Evolutionary conservation across 495 filamentous ascomycete genomes (phyloP).

Genomic region (Aspergillus leporis): DNA sequence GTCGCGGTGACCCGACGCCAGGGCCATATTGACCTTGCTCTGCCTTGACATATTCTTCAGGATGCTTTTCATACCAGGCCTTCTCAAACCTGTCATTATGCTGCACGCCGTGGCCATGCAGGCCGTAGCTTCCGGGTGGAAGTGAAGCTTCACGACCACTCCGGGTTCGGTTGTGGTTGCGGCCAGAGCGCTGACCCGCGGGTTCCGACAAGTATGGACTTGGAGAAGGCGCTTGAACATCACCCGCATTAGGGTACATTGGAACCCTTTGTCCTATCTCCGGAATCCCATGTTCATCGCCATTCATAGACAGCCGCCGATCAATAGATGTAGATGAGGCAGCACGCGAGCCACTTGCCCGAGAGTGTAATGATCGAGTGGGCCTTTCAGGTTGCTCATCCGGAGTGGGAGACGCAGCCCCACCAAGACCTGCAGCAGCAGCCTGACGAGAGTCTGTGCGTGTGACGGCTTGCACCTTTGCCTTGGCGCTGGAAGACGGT

Average conservation of each 20-base stretch:
- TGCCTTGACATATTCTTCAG: conserved; percentile 72
- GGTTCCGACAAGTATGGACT: conserved; percentile 57
- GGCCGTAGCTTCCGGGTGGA: conserved; percentile 79
- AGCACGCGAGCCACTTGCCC: conserved; percentile 50
- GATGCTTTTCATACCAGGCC: conserved; percentile 88
- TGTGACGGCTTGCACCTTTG: conserved; percentile 76
- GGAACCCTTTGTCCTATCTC: conserved; percentile 88
- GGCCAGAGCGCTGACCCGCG: conserved; percentile 53
- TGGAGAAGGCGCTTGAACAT: conserved; percentile 94
- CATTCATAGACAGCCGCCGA: conserved; percentile 51
- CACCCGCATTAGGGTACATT: conserved; percentile 91
- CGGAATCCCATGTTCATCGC: conserved; percentile 82
- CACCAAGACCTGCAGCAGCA: conserved; percentile 77
- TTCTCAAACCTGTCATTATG: conserved; percentile 74
- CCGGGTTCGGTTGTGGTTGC: conserved; percentile 67
- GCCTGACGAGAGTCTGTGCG: conserved; percentile 85
- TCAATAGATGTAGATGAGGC: conserved; percentile 53
- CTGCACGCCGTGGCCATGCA: conserved; percentile 79
- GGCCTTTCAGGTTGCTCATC: conserved; percentile 64
- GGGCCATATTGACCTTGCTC: conserved; percentile 67
- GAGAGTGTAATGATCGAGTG: conserved; percentile 45
- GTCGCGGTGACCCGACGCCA: conserved; percentile 62
- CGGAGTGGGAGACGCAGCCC: conserved; percentile 51
- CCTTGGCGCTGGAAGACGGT: conserved; percentile 73
- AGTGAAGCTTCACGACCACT: conserved; percentile 59